These are phyloP conservation scores for Dendrostoma leiphaemia DNA, from an alignment of 2,329 filamentous ascomycete genomes.

Conservation along the genomic window DNA sequence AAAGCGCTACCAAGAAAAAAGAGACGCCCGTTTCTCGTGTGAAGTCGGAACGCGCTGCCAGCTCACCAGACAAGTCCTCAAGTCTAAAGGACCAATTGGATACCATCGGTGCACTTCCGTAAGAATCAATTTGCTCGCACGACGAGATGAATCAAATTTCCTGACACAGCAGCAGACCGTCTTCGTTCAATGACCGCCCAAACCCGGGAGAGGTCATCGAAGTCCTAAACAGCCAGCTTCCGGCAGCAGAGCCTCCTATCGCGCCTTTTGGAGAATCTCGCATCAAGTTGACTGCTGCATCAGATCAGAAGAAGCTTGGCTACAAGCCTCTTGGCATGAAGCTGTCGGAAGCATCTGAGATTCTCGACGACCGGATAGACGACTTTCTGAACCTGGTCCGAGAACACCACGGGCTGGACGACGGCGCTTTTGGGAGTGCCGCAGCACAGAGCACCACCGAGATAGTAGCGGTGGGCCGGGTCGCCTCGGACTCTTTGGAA, in stretches of 20 bases:
- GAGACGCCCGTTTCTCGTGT: constrained; percentile 48
- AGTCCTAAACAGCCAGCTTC: constrained; percentile 74
- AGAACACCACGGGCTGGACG: constrained; percentile 72
- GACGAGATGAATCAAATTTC: neutral
- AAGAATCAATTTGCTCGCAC: constrained; percentile 20
- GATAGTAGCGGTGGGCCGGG: constrained; percentile 85
- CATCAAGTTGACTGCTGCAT: constrained; percentile 80
- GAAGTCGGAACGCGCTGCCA: constrained; percentile 42
- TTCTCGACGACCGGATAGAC: constrained; percentile 93
- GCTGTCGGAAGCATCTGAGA: constrained; percentile 84
- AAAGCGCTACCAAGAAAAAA: constrained; percentile 33
- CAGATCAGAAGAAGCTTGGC: constrained; percentile 83
- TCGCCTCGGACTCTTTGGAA: constrained; percentile 83
- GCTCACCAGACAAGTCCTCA: constrained; percentile 44
- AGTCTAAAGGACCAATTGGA: constrained; percentile 38
- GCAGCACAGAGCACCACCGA: constrained; percentile 81
- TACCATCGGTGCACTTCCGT: constrained; percentile 37
- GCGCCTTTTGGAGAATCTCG: constrained; percentile 73
- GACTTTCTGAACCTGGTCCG: constrained; percentile 76
- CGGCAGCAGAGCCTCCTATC: constrained; percentile 65
- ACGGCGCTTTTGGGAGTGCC: constrained; percentile 82
- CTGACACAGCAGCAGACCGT: constrained; percentile 36
- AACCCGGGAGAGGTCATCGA: constrained; percentile 83
- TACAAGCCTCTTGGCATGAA: constrained; percentile 97
- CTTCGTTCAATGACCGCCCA: constrained; percentile 70